Evolutionary conservation across 306 rosid species (phyloP), one percentile per base, ranked within the genome.

Genomic region (Sechiopsis laciniata): DNA sequence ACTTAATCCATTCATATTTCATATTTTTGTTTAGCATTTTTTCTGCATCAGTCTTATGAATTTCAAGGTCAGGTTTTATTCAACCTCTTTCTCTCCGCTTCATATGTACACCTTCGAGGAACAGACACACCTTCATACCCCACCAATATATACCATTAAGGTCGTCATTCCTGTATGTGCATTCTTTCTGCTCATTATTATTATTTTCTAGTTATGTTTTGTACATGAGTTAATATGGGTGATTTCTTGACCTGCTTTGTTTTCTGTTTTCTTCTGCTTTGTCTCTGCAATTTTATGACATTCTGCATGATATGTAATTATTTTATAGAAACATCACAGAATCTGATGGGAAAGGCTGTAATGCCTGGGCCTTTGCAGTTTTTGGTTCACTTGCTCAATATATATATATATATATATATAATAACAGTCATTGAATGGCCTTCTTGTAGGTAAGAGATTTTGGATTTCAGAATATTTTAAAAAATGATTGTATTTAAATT

Each of bases 1-100:
- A 69, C 37, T 46, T 21, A 8, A 68, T 50, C 73, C 73, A 69
- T 69, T 69, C 73, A 69, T 69, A 69, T 69, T 69, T 69, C 73
- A 69, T 69, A 69, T 69, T 69, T 69, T 69, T 69, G 56, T 69
- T 48, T 51, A 45, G 21, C 20, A 6, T 42, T 42, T 69, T 48
- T 69, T 50, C 20, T 22, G 73, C 73, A 69, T 69, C 58, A 50
- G 42, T 69, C 14, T 62, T 46, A 69, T 69, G 58, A 69, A 69
- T 70, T 48, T 46, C 40, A 69, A 48, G 73, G 57, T 66, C 57
- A 9, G 58, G 22, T 51, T 51, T 42, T 69, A 69, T 48, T 51
- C 74, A 67, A 32, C 15, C 56, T 24, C 17, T 46, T 42, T 64
- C 54, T 66, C 35, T 68, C 35, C 57, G 48, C 73, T 51, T 51